A percentile compares a stretch with the other conserved stretches of the same genome.
phyloP scores from a whole-genome alignment of 2,329 filamentous ascomycete genomes.

The Thelonectria discophora region DNA sequence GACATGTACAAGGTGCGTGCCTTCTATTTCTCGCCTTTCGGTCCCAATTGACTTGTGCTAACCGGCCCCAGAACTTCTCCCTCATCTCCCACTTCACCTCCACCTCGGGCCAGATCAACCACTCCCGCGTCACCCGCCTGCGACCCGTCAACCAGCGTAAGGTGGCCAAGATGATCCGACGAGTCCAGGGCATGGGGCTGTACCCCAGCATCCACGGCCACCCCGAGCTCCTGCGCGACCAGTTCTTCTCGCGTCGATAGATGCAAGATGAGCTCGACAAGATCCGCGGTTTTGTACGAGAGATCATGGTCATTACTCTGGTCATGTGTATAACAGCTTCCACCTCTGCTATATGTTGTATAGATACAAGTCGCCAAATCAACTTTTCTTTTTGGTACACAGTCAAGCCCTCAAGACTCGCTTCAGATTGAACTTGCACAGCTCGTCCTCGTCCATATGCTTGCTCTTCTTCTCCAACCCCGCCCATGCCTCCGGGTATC shows the following conservation, averaged over 20 bases:
- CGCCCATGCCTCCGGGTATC: constrained; percentile 75
- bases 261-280: background rate
- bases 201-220: constrained; percentile 92
- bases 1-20: constrained; percentile 82
- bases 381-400: constrained; percentile 44
- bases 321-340: constrained; percentile 49
- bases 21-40: no score
- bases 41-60: constrained; percentile 6
- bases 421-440: constrained; percentile 60
- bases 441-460: constrained; percentile 53
- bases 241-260: constrained; percentile 44
- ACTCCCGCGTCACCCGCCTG: constrained; percentile 78
- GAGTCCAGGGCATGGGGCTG: constrained; percentile 87
- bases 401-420: constrained; percentile 59
- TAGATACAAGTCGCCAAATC: constrained; percentile 47
- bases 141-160: constrained; percentile 90
- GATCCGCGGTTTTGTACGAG: constrained; percentile 24
- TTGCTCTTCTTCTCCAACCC: constrained; percentile 66
- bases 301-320: constrained; percentile 41
- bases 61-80: constrained; percentile 79
- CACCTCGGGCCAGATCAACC: constrained; percentile 83
- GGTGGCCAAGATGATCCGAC: constrained; percentile 90
- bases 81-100: constrained; percentile 91
- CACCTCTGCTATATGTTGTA: constrained; percentile 44
- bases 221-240: constrained; percentile 75